These are phyloP conservation scores for Tremella fuciformis DNA, from an alignment of 768 basidiomycete species.

Conservation along the genomic window DNA sequence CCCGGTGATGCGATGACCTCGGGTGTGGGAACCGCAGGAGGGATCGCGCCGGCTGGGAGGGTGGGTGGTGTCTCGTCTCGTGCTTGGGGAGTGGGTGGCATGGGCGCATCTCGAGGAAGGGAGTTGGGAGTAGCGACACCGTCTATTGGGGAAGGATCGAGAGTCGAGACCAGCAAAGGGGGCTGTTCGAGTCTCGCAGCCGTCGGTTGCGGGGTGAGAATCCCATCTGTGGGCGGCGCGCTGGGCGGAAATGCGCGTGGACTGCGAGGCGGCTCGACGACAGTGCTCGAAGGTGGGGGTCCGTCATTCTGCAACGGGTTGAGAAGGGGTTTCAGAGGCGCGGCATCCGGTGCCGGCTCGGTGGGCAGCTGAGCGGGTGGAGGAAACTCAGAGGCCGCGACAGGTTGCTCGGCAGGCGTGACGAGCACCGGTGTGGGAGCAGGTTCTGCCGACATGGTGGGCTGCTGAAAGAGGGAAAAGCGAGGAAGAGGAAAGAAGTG, in stretches of 20 bases:
- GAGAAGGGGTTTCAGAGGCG: slow-evolving; percentile 37
- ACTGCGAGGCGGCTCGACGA: slow-evolving; percentile 41
- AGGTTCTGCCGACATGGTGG: slow-evolving; percentile 13
- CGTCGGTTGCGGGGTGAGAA: background rate
- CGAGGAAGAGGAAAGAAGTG: slow-evolving; percentile 4
- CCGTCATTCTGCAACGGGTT: slow-evolving; percentile 40
- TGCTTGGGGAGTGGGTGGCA: slow-evolving; percentile 35
- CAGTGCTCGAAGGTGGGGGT: slow-evolving; percentile 35
- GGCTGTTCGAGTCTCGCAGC: slow-evolving; percentile 7
- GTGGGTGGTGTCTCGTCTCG: slow-evolving; percentile 35
- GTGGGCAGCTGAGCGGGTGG: slow-evolving; percentile 18
- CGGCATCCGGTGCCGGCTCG: slow-evolving; percentile 7
- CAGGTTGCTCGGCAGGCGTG: background rate
- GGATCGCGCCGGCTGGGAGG: slow-evolving; percentile 25
- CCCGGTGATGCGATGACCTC: slow-evolving; percentile 25
- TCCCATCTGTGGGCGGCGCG: background rate
- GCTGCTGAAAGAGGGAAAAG: background rate
- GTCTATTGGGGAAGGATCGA: slow-evolving; percentile 5
- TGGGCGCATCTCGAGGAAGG: slow-evolving; percentile 39
- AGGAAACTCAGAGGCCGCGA: slow-evolving; percentile 4
- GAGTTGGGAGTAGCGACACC: slow-evolving; percentile 13
- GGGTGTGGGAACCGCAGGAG: slow-evolving; percentile 39
- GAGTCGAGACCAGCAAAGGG: background rate
- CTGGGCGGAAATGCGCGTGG: background rate
- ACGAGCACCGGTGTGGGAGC: slow-evolving; percentile 2